These are phyloP conservation scores for Aspergillus nidulans DNA, from an alignment of 495 filamentous ascomycete genomes.

Conservation along the genomic window DNA sequence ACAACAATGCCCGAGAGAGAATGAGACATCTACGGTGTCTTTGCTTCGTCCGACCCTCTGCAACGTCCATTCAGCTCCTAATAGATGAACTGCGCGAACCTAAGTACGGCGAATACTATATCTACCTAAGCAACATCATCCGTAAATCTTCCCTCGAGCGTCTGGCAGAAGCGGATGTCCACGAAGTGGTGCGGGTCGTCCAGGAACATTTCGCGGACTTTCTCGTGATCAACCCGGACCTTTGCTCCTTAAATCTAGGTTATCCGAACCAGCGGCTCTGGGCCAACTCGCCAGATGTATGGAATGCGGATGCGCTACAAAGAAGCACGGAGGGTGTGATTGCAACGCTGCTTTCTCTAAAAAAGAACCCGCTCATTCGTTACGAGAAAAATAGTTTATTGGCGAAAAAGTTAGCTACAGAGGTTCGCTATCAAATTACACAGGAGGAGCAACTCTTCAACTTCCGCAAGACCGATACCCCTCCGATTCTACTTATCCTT, in stretches of 20 bases:
- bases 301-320: slow-evolving; percentile 84
- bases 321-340: slow-evolving; percentile 82
- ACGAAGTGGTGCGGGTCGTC: slow-evolving; percentile 87
- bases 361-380: slow-evolving; percentile 92
- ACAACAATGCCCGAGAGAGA: slow-evolving; percentile 87
- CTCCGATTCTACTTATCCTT: slow-evolving; percentile 84
- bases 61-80: slow-evolving; percentile 84
- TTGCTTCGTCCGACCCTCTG: slow-evolving; percentile 86
- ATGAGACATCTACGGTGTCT: slow-evolving; percentile 96
- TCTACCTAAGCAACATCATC: slow-evolving; percentile 95
- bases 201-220: slow-evolving; percentile 97
- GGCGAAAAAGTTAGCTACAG: slow-evolving; percentile 87
- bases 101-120: slow-evolving; percentile 95
- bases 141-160: slow-evolving; percentile 95
- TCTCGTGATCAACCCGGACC: slow-evolving; percentile 87
- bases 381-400: slow-evolving; percentile 90
- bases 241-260: slow-evolving; percentile 76
- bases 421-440: slow-evolving; percentile 85
- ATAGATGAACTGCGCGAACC: slow-evolving; percentile 96
- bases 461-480: slow-evolving; percentile 91
- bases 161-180: slow-evolving; percentile 94
- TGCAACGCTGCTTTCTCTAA: slow-evolving; percentile 75
- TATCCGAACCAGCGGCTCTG: slow-evolving; percentile 74
- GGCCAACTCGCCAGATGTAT: slow-evolving; percentile 70
- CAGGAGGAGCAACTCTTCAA: slow-evolving; percentile 98